Conservation (phyloP, 495 filamentous ascomycete genomes). For the Apiosordaria backusii region DNA sequence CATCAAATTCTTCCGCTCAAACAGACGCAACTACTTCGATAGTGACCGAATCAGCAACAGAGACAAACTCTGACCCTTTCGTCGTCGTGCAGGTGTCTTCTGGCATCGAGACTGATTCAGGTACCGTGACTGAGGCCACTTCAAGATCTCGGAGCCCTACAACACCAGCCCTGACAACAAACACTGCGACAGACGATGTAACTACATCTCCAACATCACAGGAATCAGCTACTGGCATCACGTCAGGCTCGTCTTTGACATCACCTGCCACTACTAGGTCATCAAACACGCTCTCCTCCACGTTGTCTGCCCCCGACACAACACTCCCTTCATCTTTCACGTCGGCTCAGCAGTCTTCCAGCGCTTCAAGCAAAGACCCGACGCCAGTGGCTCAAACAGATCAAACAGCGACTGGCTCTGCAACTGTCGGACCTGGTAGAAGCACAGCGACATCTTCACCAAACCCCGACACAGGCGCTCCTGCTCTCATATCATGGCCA, state of each 20-base stretch:
- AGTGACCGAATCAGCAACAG: background rate
- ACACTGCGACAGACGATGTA: background rate
- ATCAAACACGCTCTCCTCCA: background rate
- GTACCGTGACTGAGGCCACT: background rate
- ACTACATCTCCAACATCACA: background rate
- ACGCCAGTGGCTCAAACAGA: constrained; percentile 1
- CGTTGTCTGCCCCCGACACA: background rate
- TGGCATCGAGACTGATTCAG: background rate
- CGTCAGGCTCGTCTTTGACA: background rate
- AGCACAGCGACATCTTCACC: constrained; percentile 1
- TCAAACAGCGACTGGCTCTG: background rate
- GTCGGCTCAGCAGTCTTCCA: background rate
- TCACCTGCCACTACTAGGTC: background rate
- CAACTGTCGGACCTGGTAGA: background rate
- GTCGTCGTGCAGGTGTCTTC: background rate
- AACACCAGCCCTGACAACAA: background rate
- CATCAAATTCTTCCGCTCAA: background rate
- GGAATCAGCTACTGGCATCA: background rate
- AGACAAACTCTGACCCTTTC: background rate
- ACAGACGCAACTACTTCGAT: background rate
- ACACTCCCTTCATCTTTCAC: background rate
- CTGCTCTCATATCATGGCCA: constrained; percentile 12
- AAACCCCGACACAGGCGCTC: background rate
- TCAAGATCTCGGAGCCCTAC: background rate
- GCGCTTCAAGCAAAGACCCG: background rate